Conservation (phyloP, 2,329 filamentous ascomycete genomes). For the Phyllosticta citribraziliensis region DNA sequence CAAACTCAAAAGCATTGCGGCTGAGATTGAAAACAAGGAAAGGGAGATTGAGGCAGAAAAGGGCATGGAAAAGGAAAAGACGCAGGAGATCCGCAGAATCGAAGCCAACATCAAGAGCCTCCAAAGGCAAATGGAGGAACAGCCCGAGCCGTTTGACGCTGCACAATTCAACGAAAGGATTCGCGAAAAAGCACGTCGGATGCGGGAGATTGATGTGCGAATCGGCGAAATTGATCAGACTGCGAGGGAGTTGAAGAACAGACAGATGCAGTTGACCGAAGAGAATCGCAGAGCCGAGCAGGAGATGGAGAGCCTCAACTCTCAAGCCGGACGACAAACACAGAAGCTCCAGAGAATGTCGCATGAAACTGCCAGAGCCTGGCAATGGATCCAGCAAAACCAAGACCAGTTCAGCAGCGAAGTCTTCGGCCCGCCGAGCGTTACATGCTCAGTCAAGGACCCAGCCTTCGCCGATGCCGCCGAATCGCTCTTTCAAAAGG, state of each 20-base stretch:
- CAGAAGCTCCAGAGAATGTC: slow-evolving; percentile 53
- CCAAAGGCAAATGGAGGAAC: slow-evolving; percentile 52
- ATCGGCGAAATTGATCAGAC: slow-evolving; percentile 9
- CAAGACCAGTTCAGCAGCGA: slow-evolving; percentile 59
- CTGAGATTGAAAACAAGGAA: slow-evolving; percentile 28
- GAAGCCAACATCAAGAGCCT: slow-evolving; percentile 35
- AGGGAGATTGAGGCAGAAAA: slow-evolving; percentile 33
- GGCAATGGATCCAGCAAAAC: slow-evolving; percentile 74
- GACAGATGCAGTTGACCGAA: slow-evolving; percentile 20
- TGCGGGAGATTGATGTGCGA: slow-evolving; percentile 42
- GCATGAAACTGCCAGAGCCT: slow-evolving; percentile 57
- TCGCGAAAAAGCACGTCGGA: slow-evolving; percentile 43
- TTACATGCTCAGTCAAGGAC: slow-evolving; percentile 72
- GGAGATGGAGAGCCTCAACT: slow-evolving; percentile 51
- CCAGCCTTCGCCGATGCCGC: slow-evolving; percentile 53
- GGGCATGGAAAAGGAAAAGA: slow-evolving; percentile 23
- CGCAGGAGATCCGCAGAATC: slow-evolving; percentile 39
- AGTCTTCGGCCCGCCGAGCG: slow-evolving; percentile 70
- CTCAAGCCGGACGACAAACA: slow-evolving; percentile 64
- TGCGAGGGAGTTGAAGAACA: slow-evolving; percentile 11
- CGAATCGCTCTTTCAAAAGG: slow-evolving; percentile 45
- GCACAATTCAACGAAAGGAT: slow-evolving; percentile 63
- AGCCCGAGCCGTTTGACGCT: slow-evolving; percentile 54
- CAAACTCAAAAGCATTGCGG: slow-evolving; percentile 23
- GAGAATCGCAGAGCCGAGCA: slow-evolving; percentile 27